phyloP scores from a whole-genome alignment of 1,139 yeast species.

The Blastobotrys apis region DNA sequence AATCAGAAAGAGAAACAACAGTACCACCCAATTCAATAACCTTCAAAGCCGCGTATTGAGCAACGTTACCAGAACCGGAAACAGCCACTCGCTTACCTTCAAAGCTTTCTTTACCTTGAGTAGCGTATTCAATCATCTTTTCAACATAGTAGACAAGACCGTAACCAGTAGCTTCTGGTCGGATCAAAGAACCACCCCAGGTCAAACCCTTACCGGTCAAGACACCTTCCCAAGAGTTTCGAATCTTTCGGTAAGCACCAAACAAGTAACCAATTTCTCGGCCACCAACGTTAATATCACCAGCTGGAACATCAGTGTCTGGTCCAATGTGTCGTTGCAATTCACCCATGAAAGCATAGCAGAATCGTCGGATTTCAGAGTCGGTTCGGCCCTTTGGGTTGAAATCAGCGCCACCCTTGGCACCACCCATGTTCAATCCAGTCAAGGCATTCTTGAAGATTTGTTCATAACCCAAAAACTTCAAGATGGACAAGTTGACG shows the following conservation, averaged over 20 bases:
- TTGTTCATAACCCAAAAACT: constrained; percentile 97
- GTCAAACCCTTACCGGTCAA: constrained; percentile 95
- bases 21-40: constrained; percentile 95
- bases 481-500: constrained; percentile 89
- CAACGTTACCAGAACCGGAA: constrained; percentile 98
- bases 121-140: constrained; percentile 94
- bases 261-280: constrained; percentile 90
- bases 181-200: constrained; percentile 98
- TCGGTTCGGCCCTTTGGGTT: constrained; percentile 94
- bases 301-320: constrained; percentile 97
- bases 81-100: constrained; percentile 91
- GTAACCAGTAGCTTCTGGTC: constrained; percentile 99
- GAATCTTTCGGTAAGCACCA: constrained; percentile 93
- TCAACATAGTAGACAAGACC: constrained; percentile 96
- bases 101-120: constrained; percentile 83
- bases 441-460: constrained; percentile 97
- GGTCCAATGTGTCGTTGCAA: constrained; percentile 94
- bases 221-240: constrained; percentile 94
- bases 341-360: constrained; percentile 93
- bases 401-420: constrained; percentile 98
- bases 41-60: constrained; percentile 97
- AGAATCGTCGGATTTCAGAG: constrained; percentile 92
- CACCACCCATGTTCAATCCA: constrained; percentile 98
- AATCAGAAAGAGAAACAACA: constrained; percentile 90
- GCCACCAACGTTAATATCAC: constrained; percentile 93